phyloP scores from a whole-genome alignment of 2,329 filamentous ascomycete species.

The Fusarium napiforme region DNA sequence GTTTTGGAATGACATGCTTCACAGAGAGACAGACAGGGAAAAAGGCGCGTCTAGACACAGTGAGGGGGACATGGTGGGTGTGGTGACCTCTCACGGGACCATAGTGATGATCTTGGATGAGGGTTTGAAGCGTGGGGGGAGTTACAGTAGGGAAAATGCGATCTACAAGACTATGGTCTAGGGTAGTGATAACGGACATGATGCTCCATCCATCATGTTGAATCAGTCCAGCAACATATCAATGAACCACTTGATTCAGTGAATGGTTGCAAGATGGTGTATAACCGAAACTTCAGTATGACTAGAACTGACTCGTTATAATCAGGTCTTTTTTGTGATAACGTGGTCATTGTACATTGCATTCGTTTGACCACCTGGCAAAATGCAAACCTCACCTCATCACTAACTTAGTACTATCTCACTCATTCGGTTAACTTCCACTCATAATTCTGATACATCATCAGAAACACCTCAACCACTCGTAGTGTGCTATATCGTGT shows the following conservation, averaged over 20 bases:
- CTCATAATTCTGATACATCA: slow-evolving; percentile 17
- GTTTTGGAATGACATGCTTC: slow-evolving; percentile 28
- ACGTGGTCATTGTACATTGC: background rate
- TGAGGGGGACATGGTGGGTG: slow-evolving; percentile 16
- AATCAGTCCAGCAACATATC: background rate
- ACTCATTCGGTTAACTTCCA: slow-evolving; percentile 8
- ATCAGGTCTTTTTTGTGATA: background rate
- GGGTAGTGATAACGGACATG: slow-evolving; percentile 24
- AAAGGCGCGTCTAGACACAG: slow-evolving; percentile 28
- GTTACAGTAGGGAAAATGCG: background rate
- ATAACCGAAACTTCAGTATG: slow-evolving; percentile 9
- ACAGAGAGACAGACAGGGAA: background rate
- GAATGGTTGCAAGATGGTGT: slow-evolving; percentile 14
- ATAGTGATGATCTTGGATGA: slow-evolving; percentile 25
- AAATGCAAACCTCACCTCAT: slow-evolving; percentile 10
- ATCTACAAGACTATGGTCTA: slow-evolving; percentile 18
- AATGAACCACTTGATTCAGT: slow-evolving; percentile 8
- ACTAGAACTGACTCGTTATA: background rate
- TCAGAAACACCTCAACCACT: background rate
- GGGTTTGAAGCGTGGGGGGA: slow-evolving; percentile 20
- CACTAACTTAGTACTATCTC: background rate
- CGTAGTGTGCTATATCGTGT: background rate
- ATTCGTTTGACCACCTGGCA: background rate
- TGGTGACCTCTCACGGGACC: slow-evolving; percentile 37
- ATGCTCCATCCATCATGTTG: slow-evolving; percentile 2